Evolutionary conservation across 2,329 filamentous ascomycete species (phyloP).

Genomic region (Epichloe festucae): DNA sequence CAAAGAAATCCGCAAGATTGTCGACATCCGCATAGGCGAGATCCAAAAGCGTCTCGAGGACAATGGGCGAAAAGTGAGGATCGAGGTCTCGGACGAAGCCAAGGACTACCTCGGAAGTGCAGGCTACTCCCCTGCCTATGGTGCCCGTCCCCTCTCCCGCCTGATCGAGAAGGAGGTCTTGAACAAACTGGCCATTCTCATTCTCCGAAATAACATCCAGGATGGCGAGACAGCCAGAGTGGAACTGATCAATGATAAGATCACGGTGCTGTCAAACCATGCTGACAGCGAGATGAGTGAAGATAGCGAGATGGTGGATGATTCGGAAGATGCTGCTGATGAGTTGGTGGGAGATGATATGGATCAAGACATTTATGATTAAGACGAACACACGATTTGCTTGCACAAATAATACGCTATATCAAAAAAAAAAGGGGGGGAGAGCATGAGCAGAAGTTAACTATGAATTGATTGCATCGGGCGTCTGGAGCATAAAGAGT

Average conservation of each 20-base stretch:
- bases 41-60: slow-evolving; percentile 82
- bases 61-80: slow-evolving; percentile 76
- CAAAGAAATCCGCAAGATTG: slow-evolving; percentile 85
- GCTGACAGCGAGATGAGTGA: slow-evolving; percentile 44
- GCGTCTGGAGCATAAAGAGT: neutral
- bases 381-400: slow-evolving; percentile 5
- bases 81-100: slow-evolving; percentile 71
- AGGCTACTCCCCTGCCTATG: slow-evolving; percentile 91
- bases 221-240: slow-evolving; percentile 79
- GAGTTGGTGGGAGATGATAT: slow-evolving; percentile 50
- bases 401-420: no score
- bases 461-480: neutral
- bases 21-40: slow-evolving; percentile 75
- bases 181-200: slow-evolving; percentile 82
- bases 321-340: slow-evolving; percentile 59
- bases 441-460: neutral
- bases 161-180: slow-evolving; percentile 96
- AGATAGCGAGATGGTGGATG: slow-evolving; percentile 60
- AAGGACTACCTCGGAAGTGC: slow-evolving; percentile 86
- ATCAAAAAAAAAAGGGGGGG: no score
- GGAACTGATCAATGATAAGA: slow-evolving; percentile 64
- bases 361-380: slow-evolving; percentile 44
- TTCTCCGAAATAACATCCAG: slow-evolving; percentile 69
- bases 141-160: slow-evolving; percentile 74
- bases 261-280: slow-evolving; percentile 77